Base-by-base conservation (phyloP, 2,329 filamentous ascomycete species). In the Ophiosphaerella korrae region DNA sequence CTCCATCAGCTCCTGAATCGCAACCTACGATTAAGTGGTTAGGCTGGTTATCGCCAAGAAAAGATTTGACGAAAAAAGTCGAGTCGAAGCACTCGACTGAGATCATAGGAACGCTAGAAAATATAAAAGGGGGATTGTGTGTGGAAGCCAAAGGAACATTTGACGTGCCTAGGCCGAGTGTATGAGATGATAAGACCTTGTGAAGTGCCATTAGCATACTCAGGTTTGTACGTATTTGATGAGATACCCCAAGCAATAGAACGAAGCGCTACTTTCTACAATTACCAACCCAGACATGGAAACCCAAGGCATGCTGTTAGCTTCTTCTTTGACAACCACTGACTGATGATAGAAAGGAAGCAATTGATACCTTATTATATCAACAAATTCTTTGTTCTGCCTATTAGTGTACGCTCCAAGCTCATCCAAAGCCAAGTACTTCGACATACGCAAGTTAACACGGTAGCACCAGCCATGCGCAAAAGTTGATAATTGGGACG, bases 81-180 rank as follows among this genome's bases (percentile, higher is more conserved):
- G 44, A 34, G 13, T 46, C 43, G 9, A 42, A 52, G 47, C 48
- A 57, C 39, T 42, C 52, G 18, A 68, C 77, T 45, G 85, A 81
- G 75, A 83, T 82, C 37, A 71, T 72, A 34, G 83, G 78, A 3
- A 77, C 75, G 18, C 63, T 88, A 12, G 82, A 86, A 72, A 81
- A 75, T 14, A 55, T 80, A 18, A 75, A 79, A n/a, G 87, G 85
- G 5, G 74, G 71, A 29, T 67, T 85, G 8, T 84, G 79, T 61
- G 85, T 87, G 0, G 80, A 82, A 64, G 85, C 84, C 0, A 81
- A 69, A 45, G 70, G 65, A 3, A 62, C 61, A 21, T 72, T 64
- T 41, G 50, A 44, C 26, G 47, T 45, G 7, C 42, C 43, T 24
- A 53, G 48, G 12, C 32, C 48, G 9, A 42, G 42, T 3, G 40